Evolutionary conservation across 2,329 filamentous ascomycete species (phyloP).

Genomic region (Xylariaceae sp.): DNA sequence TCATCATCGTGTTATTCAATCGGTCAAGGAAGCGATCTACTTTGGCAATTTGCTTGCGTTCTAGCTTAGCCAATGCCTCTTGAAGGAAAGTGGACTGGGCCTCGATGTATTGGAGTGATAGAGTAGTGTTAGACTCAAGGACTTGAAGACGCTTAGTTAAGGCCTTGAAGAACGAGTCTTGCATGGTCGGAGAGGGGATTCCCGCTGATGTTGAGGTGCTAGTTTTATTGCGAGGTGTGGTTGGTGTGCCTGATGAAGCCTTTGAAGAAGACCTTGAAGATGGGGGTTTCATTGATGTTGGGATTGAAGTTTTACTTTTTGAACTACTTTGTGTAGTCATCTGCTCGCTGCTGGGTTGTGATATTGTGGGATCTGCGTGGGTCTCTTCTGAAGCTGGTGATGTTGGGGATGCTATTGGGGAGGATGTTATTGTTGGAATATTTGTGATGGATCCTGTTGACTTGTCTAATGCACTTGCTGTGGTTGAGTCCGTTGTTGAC

Average conservation of each 20-base stretch:
- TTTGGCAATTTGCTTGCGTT: conserved; percentile 82
- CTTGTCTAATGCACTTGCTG: conserved; percentile 9
- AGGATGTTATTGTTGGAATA: conserved; percentile 12
- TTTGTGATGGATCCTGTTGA: conserved; percentile 7
- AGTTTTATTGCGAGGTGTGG: conserved; percentile 34
- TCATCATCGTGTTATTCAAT: conserved; percentile 82
- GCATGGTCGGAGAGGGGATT: conserved; percentile 71
- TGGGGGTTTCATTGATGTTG: conserved; percentile 28
- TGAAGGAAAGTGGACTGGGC: conserved; percentile 88
- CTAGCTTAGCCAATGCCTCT: conserved; percentile 80
- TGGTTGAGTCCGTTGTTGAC: conserved; percentile 9
- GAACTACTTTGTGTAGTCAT: conserved; percentile 13
- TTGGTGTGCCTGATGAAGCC: conserved; percentile 21
- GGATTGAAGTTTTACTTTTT: conserved; percentile 23
- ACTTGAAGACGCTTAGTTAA: conserved; percentile 89
- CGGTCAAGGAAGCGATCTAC: conserved; percentile 76
- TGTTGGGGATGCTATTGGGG: conserved; percentile 7
- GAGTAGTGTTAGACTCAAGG: conserved; percentile 85
- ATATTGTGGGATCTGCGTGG: conserved; percentile 13
- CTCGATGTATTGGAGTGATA: conserved; percentile 94
- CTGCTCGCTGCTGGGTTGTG: conserved; percentile 16
- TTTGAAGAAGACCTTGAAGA: conserved; percentile 22
- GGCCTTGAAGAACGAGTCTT: conserved; percentile 97
- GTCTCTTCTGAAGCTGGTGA: conserved; percentile 13
- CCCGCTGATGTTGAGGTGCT: conserved; percentile 40